These are phyloP conservation scores for Pseudogymnoascus sp. DNA, from an alignment of 2,329 filamentous ascomycete genomes.

Conservation along the genomic window DNA sequence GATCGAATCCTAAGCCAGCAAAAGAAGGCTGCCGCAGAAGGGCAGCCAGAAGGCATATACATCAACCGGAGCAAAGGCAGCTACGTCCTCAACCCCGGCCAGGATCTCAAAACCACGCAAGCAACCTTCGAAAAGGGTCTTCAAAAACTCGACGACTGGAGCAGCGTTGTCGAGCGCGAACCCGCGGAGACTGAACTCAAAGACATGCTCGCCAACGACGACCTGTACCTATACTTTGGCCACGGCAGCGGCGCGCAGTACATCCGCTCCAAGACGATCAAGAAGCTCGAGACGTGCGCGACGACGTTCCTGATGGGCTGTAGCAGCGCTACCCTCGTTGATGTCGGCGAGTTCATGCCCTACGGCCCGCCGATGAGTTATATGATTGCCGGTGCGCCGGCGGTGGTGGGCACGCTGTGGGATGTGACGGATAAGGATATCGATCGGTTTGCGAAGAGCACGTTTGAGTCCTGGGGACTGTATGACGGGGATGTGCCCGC, in stretches of 20 bases:
- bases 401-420: conserved; percentile 89
- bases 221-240: conserved; percentile 86
- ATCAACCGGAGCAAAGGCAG: conserved; percentile 49
- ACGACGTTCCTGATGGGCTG: conserved; percentile 90
- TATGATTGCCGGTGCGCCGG: conserved; percentile 76
- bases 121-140: conserved; percentile 62
- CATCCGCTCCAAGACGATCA: conserved; percentile 75
- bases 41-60: conserved; percentile 39
- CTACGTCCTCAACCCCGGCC: conserved; percentile 84
- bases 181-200: conserved; percentile 76
- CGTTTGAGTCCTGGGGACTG: conserved; percentile 83
- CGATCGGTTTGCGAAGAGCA: conserved; percentile 74
- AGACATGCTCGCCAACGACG: conserved; percentile 51
- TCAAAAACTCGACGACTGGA: conserved; percentile 58
- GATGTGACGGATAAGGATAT: conserved; percentile 97
- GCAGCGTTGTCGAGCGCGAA: conserved; percentile 53
- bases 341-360: conserved; percentile 83
- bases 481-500: conserved; percentile 19
- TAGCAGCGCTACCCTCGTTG: conserved; percentile 70
- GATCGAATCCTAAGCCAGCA: conserved; percentile 51
- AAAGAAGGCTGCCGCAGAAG: conserved; percentile 12
- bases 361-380: conserved; percentile 87
- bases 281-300: conserved; percentile 67
- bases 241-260: conserved; percentile 94
- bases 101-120: conserved; percentile 75